Percentiles rank a stretch among this genome's conserved stretches.
phyloP scores from a whole-genome alignment of 1,139 yeast genomes.

The Pichia sp. region DNA sequence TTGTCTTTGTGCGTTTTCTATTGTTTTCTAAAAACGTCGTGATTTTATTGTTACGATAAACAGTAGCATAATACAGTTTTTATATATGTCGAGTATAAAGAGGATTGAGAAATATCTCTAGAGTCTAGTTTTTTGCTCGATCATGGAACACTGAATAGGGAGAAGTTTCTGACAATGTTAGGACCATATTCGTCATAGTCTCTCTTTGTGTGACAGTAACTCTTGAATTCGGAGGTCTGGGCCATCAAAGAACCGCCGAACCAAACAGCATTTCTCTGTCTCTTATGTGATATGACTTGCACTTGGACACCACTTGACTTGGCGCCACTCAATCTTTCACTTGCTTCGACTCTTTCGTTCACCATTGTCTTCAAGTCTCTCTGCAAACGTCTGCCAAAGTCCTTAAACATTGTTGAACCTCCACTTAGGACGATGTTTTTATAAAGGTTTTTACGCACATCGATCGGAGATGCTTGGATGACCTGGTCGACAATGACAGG shows the following conservation, averaged over 20 bases:
- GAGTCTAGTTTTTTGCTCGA: not conserved
- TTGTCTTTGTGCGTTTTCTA: not conserved
- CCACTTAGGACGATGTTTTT: slow-evolving; percentile 94
- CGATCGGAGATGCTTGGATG: slow-evolving; percentile 95
- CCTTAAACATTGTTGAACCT: slow-evolving; percentile 98
- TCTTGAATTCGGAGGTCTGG: slow-evolving; percentile 95
- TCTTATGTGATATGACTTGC: slow-evolving; percentile 93
- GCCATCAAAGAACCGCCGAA: slow-evolving; percentile 97
- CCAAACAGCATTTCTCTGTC: slow-evolving; percentile 99
- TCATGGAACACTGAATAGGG: slow-evolving; percentile 85
- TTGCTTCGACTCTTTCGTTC: slow-evolving; percentile 77
- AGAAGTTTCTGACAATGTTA: slow-evolving; percentile 92
- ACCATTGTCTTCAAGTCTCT: slow-evolving; percentile 87
- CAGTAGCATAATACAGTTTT: not conserved
- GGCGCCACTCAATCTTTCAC: slow-evolving; percentile 76
- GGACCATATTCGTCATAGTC: slow-evolving; percentile 99
- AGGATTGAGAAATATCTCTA: not conserved
- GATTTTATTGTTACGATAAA: not conserved
- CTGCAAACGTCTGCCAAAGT: slow-evolving; percentile 94
- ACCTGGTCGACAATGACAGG: slow-evolving; percentile 94
- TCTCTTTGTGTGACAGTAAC: slow-evolving; percentile 93
- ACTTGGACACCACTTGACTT: slow-evolving; percentile 95
- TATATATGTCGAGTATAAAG: not conserved
- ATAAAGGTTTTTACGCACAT: slow-evolving; percentile 94
- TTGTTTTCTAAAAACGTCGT: not conserved